Evolutionary conservation across 345 rosid genomes (phyloP).

Genomic region (Eucalyptus marginata): DNA sequence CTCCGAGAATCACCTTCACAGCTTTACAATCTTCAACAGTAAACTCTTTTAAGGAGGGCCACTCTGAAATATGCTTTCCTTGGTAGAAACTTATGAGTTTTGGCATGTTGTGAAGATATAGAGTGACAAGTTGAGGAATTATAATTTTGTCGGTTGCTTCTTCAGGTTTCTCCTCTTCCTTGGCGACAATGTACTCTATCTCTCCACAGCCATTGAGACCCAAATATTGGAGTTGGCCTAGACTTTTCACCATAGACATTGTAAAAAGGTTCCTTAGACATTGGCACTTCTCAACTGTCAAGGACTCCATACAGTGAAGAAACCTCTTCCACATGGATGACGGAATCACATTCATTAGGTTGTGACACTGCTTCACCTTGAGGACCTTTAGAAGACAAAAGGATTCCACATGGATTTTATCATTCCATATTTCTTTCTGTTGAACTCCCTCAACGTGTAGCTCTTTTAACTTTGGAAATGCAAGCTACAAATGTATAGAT

Average conservation of each 20-base stretch:
- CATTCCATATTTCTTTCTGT: not conserved
- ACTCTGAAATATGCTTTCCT: not conserved
- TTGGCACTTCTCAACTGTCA: not conserved
- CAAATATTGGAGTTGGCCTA: not conserved
- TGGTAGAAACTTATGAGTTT: rapidly evolving
- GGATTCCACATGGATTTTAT: not conserved
- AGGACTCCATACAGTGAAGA: not conserved
- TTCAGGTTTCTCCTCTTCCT: not conserved
- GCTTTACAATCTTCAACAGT: not conserved
- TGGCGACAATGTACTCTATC: not conserved
- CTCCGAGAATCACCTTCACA: not conserved
- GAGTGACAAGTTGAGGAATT: not conserved
- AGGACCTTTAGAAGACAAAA: not conserved
- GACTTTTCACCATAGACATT: not conserved
- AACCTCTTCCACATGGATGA: not conserved
- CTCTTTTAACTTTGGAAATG: no score
- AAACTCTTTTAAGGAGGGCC: not conserved
- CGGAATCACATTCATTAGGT: not conserved
- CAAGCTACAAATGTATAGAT: no score
- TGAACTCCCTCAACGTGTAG: no score
- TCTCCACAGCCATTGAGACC: not conserved
- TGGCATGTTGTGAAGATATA: not conserved
- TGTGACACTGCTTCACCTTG: not conserved
- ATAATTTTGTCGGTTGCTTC: rapidly evolving
- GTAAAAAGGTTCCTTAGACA: not conserved